Evolutionary conservation across 169 alveolate genomes (phyloP).

Genomic region (Cyclospora cayetanensis): DNA sequence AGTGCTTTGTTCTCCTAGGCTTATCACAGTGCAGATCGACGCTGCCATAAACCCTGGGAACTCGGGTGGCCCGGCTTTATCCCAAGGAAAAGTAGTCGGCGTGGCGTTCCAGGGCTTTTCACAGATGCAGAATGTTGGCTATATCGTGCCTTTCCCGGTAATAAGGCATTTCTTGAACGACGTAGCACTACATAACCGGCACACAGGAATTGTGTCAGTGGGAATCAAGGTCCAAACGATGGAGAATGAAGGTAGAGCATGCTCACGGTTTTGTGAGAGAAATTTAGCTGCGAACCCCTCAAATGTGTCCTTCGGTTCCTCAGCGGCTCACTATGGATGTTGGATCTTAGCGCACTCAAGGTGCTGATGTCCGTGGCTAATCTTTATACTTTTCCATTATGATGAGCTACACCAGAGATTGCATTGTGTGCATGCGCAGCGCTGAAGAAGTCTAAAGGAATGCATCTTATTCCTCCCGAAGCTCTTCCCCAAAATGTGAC

Average conservation of each 20-base stretch:
- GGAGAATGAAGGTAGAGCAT: constrained; percentile 79
- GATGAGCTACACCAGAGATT: too few species aligned
- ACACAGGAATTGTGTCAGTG: constrained; percentile 84
- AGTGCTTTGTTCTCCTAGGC: constrained; percentile 17
- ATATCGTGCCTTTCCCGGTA: constrained; percentile 84
- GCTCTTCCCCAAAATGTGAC: constrained; percentile 74
- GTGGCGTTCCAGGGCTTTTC: constrained; percentile 88
- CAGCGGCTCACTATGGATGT: too few species aligned
- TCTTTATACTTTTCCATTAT: too few species aligned
- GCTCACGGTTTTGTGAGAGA: too few species aligned
- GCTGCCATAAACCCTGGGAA: constrained; percentile 93
- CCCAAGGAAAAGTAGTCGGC: constrained; percentile 87
- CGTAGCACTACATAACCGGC: constrained; percentile 69
- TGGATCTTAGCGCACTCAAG: too few species aligned
- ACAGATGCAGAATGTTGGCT: constrained; percentile 85
- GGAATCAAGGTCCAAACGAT: constrained; percentile 82
- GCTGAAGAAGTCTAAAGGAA: constrained; percentile 75
- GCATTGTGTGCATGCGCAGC: too few species aligned
- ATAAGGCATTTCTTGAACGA: constrained; percentile 82
- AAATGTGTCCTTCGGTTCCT: too few species aligned
- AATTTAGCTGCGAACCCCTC: too few species aligned
- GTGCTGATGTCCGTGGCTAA: too few species aligned
- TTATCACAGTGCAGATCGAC: constrained; percentile 89
- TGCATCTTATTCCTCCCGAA: constrained; percentile 57
- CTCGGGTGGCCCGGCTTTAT: constrained; percentile 90